Evolutionary conservation across 352 stramenopile genomes (phyloP).

Genomic region (Pythium angustatum): DNA sequence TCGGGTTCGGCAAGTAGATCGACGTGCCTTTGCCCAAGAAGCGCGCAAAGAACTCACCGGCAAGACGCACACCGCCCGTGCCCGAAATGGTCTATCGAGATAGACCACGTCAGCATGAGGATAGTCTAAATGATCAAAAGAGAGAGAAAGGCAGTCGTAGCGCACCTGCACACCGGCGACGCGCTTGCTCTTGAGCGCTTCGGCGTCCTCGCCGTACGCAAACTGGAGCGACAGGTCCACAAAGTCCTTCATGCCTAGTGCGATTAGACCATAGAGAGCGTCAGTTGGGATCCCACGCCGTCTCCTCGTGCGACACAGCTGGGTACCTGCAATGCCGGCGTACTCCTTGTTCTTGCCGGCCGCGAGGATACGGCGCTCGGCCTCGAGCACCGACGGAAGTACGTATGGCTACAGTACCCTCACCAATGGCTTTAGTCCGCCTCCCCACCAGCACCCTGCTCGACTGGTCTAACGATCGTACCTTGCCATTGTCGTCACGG

Average conservation of each 20-base stretch:
- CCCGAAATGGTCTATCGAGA: constrained; percentile 94
- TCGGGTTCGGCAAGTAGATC: constrained; percentile 99
- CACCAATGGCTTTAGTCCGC: neutral
- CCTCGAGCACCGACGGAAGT: constrained; percentile 95
- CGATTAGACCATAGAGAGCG: constrained; percentile 6
- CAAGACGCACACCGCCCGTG: constrained; percentile 96
- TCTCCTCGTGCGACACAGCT: too few species aligned
- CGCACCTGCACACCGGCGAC: constrained; percentile 93
- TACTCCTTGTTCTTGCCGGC: constrained; percentile 98
- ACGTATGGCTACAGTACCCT: constrained; percentile 88
- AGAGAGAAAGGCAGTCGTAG: neutral
- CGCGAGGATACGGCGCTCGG: constrained; percentile 94
- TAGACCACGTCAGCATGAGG: constrained; percentile 11
- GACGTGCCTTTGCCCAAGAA: constrained; percentile 85
- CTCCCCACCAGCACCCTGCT: neutral
- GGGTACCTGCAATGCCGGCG: constrained; percentile 90
- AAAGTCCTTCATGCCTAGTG: constrained; percentile 94
- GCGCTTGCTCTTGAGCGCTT: constrained; percentile 88
- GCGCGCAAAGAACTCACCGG: constrained; percentile 94
- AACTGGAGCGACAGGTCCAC: constrained; percentile 95
- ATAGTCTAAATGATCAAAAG: neutral
- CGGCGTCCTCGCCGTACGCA: constrained; percentile 95
- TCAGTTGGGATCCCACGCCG: too few species aligned
- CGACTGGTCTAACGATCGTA: constrained; percentile 10
- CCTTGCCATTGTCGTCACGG: constrained; percentile 91